Percentiles rank a stretch among this genome's conserved stretches.
phyloP scores from a whole-genome alignment of 2,329 filamentous ascomycete species.

The Stemphylium beticola region DNA sequence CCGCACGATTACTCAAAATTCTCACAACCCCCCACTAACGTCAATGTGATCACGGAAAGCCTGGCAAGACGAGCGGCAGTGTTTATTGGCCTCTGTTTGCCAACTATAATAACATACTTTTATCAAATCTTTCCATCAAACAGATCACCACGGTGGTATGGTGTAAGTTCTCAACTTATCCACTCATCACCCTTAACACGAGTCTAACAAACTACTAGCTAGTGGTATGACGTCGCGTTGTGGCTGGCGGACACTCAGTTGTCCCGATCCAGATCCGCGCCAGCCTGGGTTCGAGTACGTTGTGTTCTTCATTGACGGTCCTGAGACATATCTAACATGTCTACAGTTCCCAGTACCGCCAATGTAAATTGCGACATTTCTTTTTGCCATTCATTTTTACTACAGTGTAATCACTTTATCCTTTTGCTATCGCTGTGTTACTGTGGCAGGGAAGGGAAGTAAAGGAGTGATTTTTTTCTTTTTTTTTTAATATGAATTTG shows the following conservation, averaged over 20 bases:
- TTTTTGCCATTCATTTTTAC: constrained; percentile 12
- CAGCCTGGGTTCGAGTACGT: constrained; percentile 48
- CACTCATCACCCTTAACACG: no score
- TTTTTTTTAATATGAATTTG: no score
- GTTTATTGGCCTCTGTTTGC: not conserved
- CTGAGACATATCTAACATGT: constrained; percentile 31
- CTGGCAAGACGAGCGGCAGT: not conserved
- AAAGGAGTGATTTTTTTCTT: no score
- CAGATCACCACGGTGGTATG: constrained; percentile 38
- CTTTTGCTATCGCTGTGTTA: no score
- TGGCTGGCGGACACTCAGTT: constrained; percentile 38
- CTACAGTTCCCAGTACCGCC: constrained; percentile 44
- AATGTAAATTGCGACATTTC: constrained; percentile 23
- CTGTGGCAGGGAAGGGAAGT: no score
- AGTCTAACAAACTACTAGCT: constrained; percentile 13
- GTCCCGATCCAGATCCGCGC: constrained; percentile 42
- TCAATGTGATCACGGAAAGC: accelerated
- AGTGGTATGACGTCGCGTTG: constrained; percentile 52
- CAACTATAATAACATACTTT: constrained; percentile 3
- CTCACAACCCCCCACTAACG: not conserved
- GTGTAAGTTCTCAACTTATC: constrained; percentile 9
- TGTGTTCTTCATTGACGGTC: constrained; percentile 21
- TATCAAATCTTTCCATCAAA: constrained; percentile 14
- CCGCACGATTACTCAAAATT: constrained; percentile 12
- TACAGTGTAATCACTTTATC: no score